Conservation (phyloP, 805 yeast genomes). For the Kodamaea hsintzibuensis region DNA sequence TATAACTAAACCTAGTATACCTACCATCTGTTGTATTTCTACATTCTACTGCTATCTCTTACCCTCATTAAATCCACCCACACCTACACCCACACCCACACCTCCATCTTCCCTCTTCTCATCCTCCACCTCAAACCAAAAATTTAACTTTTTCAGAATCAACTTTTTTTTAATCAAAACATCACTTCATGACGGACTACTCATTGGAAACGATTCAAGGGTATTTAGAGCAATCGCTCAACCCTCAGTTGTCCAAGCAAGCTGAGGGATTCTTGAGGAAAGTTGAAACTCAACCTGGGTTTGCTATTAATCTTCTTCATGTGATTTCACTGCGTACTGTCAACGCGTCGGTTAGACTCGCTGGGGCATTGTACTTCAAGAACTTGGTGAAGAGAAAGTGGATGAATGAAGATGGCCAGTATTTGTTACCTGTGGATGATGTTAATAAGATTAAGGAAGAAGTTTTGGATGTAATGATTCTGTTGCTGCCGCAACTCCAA, state of each 20-base stretch:
- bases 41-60: no score
- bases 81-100: not conserved
- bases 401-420: constrained; percentile 87
- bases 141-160: not conserved
- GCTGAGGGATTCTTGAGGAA: constrained; percentile 66
- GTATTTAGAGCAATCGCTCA: constrained; percentile 62
- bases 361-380: constrained; percentile 89
- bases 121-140: not conserved
- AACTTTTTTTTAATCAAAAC: not conserved
- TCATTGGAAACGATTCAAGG: constrained; percentile 42
- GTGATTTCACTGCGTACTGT: constrained; percentile 66
- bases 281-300: constrained; percentile 69
- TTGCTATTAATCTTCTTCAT: constrained; percentile 72
- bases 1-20: no score
- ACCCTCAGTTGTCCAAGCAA: constrained; percentile 60
- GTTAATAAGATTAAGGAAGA: constrained; percentile 69
- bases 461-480: constrained; percentile 83
- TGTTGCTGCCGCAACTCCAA: constrained; percentile 76
- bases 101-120: not conserved
- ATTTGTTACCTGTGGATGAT: constrained; percentile 61
- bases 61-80: no score
- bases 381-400: constrained; percentile 82
- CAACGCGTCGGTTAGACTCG: constrained; percentile 64
- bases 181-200: constrained; percentile 7
- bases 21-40: no score